These are phyloP conservation scores for Leccinum uliginosum DNA, from an alignment of 768 basidiomycete genomes.

Conservation along the genomic window DNA sequence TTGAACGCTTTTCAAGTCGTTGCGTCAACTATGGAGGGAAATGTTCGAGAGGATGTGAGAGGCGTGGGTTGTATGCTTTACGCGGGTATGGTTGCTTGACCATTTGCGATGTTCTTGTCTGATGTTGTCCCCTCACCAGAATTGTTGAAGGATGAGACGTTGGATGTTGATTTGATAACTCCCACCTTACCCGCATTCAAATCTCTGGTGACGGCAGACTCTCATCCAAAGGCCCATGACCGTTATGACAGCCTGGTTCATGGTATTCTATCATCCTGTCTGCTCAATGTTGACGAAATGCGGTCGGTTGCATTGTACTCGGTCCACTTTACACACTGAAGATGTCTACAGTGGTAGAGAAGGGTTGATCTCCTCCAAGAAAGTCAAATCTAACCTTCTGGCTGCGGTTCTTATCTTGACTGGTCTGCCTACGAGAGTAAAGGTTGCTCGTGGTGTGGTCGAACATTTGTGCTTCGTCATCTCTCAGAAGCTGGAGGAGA, in stretches of 20 bases:
- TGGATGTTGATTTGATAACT: conserved; percentile 73
- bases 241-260: conserved; percentile 63
- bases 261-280: conserved; percentile 79
- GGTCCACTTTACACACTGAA: conserved; percentile 3
- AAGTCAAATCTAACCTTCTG: conserved; percentile 87
- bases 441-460: conserved; percentile 67
- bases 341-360: conserved; percentile 60
- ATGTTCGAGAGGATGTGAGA: conserved; percentile 69
- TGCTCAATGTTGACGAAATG: conserved; percentile 89
- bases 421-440: conserved; percentile 59
- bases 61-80: conserved; percentile 79
- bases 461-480: conserved; percentile 86
- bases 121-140: conserved; percentile 38
- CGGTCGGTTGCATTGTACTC: conserved; percentile 47
- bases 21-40: conserved; percentile 49
- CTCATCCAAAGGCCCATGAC: conserved; percentile 40
- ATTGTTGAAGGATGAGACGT: conserved; percentile 80
- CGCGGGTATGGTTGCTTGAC: conserved; percentile 43
- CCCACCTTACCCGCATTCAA: conserved; percentile 82
- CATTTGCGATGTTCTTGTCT: background rate
- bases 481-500: conserved; percentile 70
- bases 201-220: conserved; percentile 53
- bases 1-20: conserved; percentile 61
- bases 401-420: conserved; percentile 84
- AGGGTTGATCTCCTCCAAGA: conserved; percentile 70